Evolutionary conservation across 371 early-diverging fungal genomes (phyloP), one percentile per base, ranked within the genome.

Genomic region (Mortierella sp.): DNA sequence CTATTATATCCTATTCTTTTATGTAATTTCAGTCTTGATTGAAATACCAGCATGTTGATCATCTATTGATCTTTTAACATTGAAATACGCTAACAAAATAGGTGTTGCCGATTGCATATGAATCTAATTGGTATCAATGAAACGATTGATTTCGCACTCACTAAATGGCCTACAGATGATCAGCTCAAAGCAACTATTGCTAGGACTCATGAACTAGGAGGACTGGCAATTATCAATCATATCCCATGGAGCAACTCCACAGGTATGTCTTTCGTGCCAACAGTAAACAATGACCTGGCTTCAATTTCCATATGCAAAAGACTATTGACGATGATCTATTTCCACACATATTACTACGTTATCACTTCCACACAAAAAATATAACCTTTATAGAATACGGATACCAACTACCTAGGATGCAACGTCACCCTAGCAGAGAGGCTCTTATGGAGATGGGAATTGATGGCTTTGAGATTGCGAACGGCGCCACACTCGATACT

Each of bases 231-330:
- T 64, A 92, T 93, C 32, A 94, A 94, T 82, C 94, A 94, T 80
- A 94, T 94, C 57, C 92, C 92, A 0, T 94, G 94, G 94, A 91
- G 91, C 64, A 92, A 92, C 70, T 82, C 89, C 8, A 93, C 92
- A 56, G 84, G 84, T 68, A 55, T 9, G 43, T 31, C 54, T 23
- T 3, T 17, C 35, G 22, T 47, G 12, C 43, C 43, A 42, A 15
- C 13, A 12, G 43, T 2, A 15, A 15, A 9, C 35, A 9, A 35
- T 35, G 9, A 9, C 3, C 35, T 9, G 35, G 9, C 35, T 35
- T 9, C 35, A 6, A 9, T 9, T 35, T 35, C 35, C 9, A 35
- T 35, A 35, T 35, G 35, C n/a, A n/a, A n/a, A n/a, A 35, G 9
- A 35, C 35, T 35, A 9, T 6, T 35, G 35, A 35, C 35, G 9